Base-by-base conservation (phyloP, 2,329 filamentous ascomycete genomes). In the Lachnellula occidentalis region DNA sequence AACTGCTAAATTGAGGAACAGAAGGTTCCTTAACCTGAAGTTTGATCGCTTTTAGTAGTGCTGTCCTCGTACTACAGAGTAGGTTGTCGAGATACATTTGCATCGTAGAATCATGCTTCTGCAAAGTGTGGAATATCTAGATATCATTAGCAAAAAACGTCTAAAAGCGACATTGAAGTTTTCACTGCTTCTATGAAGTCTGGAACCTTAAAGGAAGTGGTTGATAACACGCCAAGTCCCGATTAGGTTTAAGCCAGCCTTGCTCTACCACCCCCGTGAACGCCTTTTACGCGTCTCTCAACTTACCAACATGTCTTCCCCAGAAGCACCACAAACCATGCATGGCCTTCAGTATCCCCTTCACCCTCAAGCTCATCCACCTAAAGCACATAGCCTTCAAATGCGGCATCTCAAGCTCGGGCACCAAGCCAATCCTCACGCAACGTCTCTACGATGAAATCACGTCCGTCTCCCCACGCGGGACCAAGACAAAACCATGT, bases 351-450 rank as follows among this genome's bases (percentile, higher is more conserved):
- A 58, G 49, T 24, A 57, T 69, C 21, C 62, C 56, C 45, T 57
- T 64, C 31, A 59, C 67, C 1, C 70, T 84, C 31, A 84, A 81
- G 64, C 66, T 72, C 31, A 67, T 72, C 42, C 73, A 82, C 46
- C 71, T 90, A 21, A 81, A 83, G 64, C 71, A 75, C 36, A 69
- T 89, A 37, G 82, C 85, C 5, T 76, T 76, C 52, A 75, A 77
- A 57, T 86, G 81, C 53, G 86, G 85, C 8, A 75, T 83, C 36
- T 72, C 77, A 22, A 76, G 73, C 1, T 74, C 79, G 0, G 86
- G 86, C 5, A 80, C 77, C 4, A 90, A 89, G 65, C 58, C 74
- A 0, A 69, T 74, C 12, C 73, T 89, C 4, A 64, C 74, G 11
- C 62, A 71, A n/a, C 76, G 80, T 0, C 72, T 89, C 17, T 63